These are phyloP conservation scores for Hygrophorus pudorinus DNA, from an alignment of 768 basidiomycete genomes.

Conservation along the genomic window DNA sequence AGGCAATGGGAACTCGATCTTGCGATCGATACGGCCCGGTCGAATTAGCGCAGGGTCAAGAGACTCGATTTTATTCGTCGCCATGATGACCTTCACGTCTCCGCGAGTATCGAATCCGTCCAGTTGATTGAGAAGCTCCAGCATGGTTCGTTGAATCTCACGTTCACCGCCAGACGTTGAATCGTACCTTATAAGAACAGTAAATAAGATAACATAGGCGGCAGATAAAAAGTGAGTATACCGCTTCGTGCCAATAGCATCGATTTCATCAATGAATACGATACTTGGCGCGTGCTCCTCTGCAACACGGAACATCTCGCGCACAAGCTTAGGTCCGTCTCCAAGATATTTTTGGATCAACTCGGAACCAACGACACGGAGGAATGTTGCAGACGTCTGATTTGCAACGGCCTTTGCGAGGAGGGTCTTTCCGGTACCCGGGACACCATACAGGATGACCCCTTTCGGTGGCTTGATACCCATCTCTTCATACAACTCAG, in stretches of 20 bases:
- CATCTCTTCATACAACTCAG: constrained; percentile 99
- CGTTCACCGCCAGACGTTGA: constrained; percentile 98
- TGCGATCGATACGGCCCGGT: constrained; percentile 96
- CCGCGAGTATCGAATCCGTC: constrained; percentile 99
- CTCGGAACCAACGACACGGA: constrained; percentile 95
- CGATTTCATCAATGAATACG: constrained; percentile 99
- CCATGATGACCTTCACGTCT: constrained; percentile 99
- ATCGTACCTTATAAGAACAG: constrained; percentile 60
- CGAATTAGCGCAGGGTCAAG: constrained; percentile 97
- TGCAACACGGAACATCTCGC: constrained; percentile 93
- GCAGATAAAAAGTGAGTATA: constrained; percentile 19
- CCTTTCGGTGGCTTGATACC: constrained; percentile 99
- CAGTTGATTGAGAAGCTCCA: constrained; percentile 95
- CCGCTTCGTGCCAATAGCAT: constrained; percentile 98
- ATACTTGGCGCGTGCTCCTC: constrained; percentile 98
- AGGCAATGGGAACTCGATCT: constrained; percentile 96
- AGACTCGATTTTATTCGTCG: constrained; percentile 95
- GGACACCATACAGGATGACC: constrained; percentile 97
- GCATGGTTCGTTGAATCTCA: constrained; percentile 98
- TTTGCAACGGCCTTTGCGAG: constrained; percentile 97
- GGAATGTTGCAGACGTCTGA: constrained; percentile 95
- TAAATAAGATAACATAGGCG: neutral
- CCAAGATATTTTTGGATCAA: constrained; percentile 99
- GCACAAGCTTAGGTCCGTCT: constrained; percentile 95
- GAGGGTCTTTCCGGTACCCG: constrained; percentile 96